These are phyloP conservation scores for Didymella exigua DNA, from an alignment of 2,329 filamentous ascomycete species.

Conservation along the genomic window DNA sequence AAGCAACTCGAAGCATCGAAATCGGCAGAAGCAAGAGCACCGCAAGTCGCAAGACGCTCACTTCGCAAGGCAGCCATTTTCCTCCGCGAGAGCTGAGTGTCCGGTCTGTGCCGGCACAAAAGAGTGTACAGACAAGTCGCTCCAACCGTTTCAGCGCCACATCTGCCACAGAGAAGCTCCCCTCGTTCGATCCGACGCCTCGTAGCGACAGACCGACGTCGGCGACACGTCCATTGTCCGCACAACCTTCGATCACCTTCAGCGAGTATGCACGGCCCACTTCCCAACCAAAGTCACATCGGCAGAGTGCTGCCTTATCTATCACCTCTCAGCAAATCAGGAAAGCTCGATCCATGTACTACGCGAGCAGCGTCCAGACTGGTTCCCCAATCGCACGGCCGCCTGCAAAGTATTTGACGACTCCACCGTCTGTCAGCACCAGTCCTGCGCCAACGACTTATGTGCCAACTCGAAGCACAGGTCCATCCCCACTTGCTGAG, in stretches of 20 bases:
- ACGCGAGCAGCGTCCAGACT: conserved; percentile 47
- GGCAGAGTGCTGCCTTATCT: conserved; percentile 34
- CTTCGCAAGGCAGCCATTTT: conserved; percentile 46
- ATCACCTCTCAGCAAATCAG: conserved; percentile 44
- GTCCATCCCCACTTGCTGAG: conserved; percentile 27
- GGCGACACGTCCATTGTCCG: conserved; percentile 16
- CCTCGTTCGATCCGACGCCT: conserved; percentile 26
- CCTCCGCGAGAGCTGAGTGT: conserved; percentile 42
- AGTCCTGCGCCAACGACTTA: conserved; percentile 9
- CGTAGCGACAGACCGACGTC: not conserved
- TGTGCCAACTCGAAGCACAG: conserved; percentile 12
- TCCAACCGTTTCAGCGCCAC: conserved; percentile 19
- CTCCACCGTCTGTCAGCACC: conserved; percentile 21
- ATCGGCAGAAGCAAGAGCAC: conserved; percentile 41
- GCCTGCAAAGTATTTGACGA: conserved; percentile 41
- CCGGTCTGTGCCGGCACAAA: conserved; percentile 30
- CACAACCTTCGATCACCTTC: conserved; percentile 30
- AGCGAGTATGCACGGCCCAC: conserved; percentile 34
- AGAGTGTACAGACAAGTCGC: conserved; percentile 13
- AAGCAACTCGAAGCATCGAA: conserved; percentile 26
- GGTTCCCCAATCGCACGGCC: conserved; percentile 45
- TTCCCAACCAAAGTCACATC: conserved; percentile 32
- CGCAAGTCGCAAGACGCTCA: conserved; percentile 41
- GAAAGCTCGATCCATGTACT: conserved; percentile 48
- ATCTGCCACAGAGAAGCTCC: conserved; percentile 28